Percentiles rank a stretch among this genome's conserved stretches.
Conservation (phyloP, 139 green algal genomes). For the Chlorella vulgaris region DNA sequence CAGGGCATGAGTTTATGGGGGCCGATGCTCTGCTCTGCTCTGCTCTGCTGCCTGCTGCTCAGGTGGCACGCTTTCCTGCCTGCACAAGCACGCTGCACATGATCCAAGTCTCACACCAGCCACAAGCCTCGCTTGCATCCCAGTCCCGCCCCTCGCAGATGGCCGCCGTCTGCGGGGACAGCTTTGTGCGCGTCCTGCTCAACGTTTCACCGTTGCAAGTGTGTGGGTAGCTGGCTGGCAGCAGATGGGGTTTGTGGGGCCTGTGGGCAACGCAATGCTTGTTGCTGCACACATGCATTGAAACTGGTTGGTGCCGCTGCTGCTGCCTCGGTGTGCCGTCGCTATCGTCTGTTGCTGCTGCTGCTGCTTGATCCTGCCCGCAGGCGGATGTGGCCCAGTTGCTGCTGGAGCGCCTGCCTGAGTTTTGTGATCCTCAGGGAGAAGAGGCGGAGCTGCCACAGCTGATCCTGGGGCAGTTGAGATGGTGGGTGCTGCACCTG, state of each 20-base stretch:
- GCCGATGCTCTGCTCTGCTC: not conserved
- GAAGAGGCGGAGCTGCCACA: slow-evolving; percentile 19
- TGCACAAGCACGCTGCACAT: not conserved
- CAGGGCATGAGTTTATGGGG: too few relatives aligned
- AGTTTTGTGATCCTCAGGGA: not conserved
- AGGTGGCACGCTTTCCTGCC: too few relatives aligned
- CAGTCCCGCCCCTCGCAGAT: slow-evolving; percentile 15
- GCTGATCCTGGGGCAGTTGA: slow-evolving; percentile 51
- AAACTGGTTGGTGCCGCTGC: not conserved
- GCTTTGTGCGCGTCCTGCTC: slow-evolving; percentile 47
- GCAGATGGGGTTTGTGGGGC: not conserved
- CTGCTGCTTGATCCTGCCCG: not conserved
- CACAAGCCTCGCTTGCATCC: not conserved
- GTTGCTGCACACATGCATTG: not conserved
- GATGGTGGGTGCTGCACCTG: slow-evolving; percentile 27
- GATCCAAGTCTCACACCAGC: not conserved
- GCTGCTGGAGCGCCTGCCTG: slow-evolving; percentile 35
- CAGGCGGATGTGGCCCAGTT: slow-evolving; percentile 30
- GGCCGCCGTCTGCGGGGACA: slow-evolving; percentile 39
- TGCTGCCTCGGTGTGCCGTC: not conserved
- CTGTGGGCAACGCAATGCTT: too few relatives aligned
- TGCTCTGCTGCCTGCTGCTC: not conserved
- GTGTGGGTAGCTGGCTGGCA: not conserved
- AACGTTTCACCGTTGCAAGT: slow-evolving; percentile 42
- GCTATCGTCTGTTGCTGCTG: not conserved